phyloP scores from a whole-genome alignment of 2,329 filamentous ascomycete genomes.

The Alternaria angustiovoidea region DNA sequence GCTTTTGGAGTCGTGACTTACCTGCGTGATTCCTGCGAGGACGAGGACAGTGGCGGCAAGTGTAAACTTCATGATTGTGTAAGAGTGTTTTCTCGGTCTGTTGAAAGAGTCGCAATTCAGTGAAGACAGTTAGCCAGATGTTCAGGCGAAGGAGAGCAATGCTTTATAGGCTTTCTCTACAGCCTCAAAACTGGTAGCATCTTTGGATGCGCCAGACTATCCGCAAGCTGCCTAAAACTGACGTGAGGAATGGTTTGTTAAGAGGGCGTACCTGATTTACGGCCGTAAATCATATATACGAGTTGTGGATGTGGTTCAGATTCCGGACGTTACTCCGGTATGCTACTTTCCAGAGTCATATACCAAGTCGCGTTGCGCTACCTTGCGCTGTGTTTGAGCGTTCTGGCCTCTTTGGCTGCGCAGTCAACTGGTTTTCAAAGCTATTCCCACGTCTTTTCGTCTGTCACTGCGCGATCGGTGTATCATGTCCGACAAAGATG shows the following conservation, averaged over 20 bases:
- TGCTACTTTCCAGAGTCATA: background rate
- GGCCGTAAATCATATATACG: background rate
- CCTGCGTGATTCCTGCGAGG: background rate
- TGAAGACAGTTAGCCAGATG: background rate
- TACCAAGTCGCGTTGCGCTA: no score
- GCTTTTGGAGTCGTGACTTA: background rate
- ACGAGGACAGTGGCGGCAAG: background rate
- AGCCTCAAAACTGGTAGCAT: background rate
- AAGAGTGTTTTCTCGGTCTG: background rate
- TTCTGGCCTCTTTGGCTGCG: background rate
- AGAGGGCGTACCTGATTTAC: background rate
- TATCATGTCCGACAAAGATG: background rate
- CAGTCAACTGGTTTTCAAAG: background rate
- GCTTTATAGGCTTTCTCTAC: background rate
- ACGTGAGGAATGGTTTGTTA: no score
- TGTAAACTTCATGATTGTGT: background rate
- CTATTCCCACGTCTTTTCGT: background rate
- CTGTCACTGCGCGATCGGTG: background rate
- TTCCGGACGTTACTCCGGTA: background rate
- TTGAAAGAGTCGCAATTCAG: background rate
- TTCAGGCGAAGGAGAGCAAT: background rate
- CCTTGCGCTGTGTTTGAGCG: background rate
- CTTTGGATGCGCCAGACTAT: background rate
- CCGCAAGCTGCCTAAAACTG: no score
- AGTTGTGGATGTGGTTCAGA: background rate